phyloP scores from a whole-genome alignment of 306 rosid species.

The Cajanus cajan region DNA sequence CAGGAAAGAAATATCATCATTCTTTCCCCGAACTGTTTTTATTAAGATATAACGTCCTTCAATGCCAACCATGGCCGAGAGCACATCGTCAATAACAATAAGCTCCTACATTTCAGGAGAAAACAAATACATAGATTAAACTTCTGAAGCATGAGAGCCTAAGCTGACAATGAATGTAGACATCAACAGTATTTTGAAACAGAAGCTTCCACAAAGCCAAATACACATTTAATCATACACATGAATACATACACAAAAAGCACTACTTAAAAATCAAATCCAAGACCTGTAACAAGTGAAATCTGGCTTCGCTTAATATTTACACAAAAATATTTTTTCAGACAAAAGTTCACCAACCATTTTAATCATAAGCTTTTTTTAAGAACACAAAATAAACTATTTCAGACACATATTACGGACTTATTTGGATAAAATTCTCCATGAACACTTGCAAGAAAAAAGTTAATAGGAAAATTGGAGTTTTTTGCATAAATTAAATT shows the following conservation, averaged over 20 bases:
- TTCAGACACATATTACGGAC: background rate
- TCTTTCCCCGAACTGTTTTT: constrained; percentile 62
- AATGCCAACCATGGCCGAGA: constrained; percentile 82
- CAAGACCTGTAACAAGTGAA: background rate
- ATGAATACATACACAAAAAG: background rate
- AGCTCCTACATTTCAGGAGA: constrained; percentile 66
- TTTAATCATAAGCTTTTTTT: background rate
- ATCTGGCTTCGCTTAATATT: background rate
- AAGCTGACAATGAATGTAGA: background rate
- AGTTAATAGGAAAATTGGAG: too few species aligned
- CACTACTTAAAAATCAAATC: background rate
- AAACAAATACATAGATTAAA: constrained; percentile 23
- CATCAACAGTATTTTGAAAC: background rate
- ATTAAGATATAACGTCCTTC: constrained; percentile 88
- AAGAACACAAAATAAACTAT: background rate
- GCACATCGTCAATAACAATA: constrained; percentile 85
- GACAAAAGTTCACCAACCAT: background rate
- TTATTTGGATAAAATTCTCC: too few species aligned
- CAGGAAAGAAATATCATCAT: constrained; percentile 52
- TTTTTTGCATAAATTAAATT: too few species aligned
- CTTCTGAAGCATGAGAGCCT: background rate
- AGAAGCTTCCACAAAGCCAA: background rate
- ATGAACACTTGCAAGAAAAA: too few species aligned
- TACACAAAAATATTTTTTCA: background rate
- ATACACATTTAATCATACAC: background rate